phyloP scores from a whole-genome alignment of 768 basidiomycete species.

The Filobasidium wieringae region DNA sequence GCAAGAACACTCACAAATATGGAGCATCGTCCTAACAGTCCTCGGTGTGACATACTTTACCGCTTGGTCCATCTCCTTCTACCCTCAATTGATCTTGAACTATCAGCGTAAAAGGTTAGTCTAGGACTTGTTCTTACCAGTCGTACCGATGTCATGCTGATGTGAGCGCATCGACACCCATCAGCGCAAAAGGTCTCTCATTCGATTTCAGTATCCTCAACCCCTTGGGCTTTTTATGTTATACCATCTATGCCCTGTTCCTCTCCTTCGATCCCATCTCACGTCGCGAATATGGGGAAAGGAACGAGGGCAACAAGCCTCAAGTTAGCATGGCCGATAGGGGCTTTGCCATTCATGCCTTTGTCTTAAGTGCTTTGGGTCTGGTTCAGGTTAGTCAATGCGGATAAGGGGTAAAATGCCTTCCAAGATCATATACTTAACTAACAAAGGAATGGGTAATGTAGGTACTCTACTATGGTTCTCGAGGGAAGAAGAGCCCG shows the following conservation, averaged over 20 bases:
- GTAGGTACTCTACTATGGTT: background rate
- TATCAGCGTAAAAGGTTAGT: slow-evolving; percentile 35
- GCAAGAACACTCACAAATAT: too few relatives aligned
- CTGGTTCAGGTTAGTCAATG: slow-evolving; percentile 29
- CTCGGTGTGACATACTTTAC: slow-evolving; percentile 34
- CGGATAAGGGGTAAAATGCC: slow-evolving; percentile 5
- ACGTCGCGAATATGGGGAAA: slow-evolving; percentile 35
- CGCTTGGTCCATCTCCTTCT: slow-evolving; percentile 40
- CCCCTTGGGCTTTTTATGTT: slow-evolving; percentile 37
- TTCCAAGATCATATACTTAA: background rate
- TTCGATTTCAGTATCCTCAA: slow-evolving; percentile 42
- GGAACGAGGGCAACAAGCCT: slow-evolving; percentile 39
- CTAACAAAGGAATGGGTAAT: too few relatives aligned
- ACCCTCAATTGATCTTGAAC: slow-evolving; percentile 41
- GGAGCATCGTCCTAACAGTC: too few relatives aligned
- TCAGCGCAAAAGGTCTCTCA: slow-evolving; percentile 38
- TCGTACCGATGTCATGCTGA: background rate
- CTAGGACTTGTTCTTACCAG: background rate
- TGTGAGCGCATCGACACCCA: background rate
- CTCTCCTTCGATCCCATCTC: slow-evolving; percentile 33
- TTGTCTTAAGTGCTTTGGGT: slow-evolving; percentile 31
- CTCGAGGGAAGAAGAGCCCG: background rate
- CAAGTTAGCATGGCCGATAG: slow-evolving; percentile 40
- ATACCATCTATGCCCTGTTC: slow-evolving; percentile 36
- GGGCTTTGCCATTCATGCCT: slow-evolving; percentile 40